These are phyloP conservation scores for Favolaschia claudopus DNA, from an alignment of 768 basidiomycete genomes.

Conservation along the genomic window DNA sequence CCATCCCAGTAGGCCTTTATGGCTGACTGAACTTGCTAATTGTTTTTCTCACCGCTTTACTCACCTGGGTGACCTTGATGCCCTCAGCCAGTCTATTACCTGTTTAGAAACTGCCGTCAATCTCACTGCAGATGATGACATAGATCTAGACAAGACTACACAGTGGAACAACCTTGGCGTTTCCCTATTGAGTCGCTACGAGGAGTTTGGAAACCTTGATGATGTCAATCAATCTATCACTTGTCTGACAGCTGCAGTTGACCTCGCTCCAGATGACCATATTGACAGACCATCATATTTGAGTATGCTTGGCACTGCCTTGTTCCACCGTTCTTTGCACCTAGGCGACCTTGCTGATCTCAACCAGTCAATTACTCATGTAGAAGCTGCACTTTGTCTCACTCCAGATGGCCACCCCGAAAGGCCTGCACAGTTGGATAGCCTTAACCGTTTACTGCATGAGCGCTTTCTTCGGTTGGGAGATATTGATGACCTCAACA, in stretches of 20 bases:
- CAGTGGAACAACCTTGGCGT: conserved; percentile 17
- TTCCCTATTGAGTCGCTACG: conserved; percentile 18
- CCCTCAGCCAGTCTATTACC: too few relatives aligned
- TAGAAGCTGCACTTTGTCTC: conserved; percentile 8
- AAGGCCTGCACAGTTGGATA: conserved; percentile 13
- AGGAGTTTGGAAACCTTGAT: conserved; percentile 11
- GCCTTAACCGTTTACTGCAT: conserved; percentile 10
- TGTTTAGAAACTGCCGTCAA: too few relatives aligned
- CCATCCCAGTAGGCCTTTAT: too few relatives aligned
- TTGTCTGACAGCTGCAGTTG: conserved; percentile 6
- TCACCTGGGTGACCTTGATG: too few relatives aligned
- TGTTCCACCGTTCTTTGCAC: conserved; percentile 19
- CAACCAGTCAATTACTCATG: conserved; percentile 16
- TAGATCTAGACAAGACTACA: conserved; percentile 2
- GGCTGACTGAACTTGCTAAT: too few relatives aligned
- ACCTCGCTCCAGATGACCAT: conserved; percentile 19
- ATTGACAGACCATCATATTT: conserved; percentile 2
- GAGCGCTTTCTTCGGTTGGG: conserved; percentile 23
- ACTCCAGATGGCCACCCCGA: conserved; percentile 12
- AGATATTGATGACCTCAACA: conserved; percentile 27
- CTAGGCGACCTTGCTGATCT: conserved; percentile 29
- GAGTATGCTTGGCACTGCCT: conserved; percentile 21
- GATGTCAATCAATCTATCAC: conserved; percentile 28
- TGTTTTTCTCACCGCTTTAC: too few relatives aligned
- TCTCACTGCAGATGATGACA: too few relatives aligned